phyloP scores from a whole-genome alignment of 805 yeast species.

The Tetrapisispora phaffii region DNA sequence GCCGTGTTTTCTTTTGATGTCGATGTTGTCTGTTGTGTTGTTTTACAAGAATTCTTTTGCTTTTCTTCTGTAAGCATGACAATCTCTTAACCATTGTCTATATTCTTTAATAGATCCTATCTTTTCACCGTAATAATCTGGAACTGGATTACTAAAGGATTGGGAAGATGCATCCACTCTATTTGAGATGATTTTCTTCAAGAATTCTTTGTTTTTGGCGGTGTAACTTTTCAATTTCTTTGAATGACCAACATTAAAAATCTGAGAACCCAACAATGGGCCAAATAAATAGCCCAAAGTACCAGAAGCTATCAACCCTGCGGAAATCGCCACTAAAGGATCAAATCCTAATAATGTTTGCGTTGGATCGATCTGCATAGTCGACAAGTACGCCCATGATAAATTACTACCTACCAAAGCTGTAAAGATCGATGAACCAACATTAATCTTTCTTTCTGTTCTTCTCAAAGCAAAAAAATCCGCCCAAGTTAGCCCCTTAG shows the following conservation, averaged over 20 bases:
- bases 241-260: constrained; percentile 51
- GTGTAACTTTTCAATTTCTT: constrained; percentile 38
- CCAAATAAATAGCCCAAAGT: constrained; percentile 74
- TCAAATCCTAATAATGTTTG: constrained; percentile 81
- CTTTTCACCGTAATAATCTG: constrained; percentile 97
- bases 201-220: constrained; percentile 60
- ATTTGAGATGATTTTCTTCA: constrained; percentile 62
- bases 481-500: constrained; percentile 53
- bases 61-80: constrained; percentile 81
- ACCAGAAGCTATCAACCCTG: constrained; percentile 63
- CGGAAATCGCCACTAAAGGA: constrained; percentile 71
- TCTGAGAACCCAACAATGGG: constrained; percentile 64
- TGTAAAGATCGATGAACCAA: constrained; percentile 56
- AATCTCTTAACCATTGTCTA: constrained; percentile 93
- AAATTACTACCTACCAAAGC: constrained; percentile 53
- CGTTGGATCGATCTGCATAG: constrained; percentile 79
- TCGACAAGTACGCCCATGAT: constrained; percentile 71
- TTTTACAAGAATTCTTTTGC: constrained; percentile 57
- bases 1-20: no score
- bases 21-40: no score
- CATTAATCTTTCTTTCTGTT: constrained; percentile 60
- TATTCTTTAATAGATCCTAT: constrained; percentile 78
- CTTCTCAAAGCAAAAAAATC: constrained; percentile 70
- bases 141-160: constrained; percentile 86
- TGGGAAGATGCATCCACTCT: constrained; percentile 91